Percentiles rank a stretch among this genome's conserved stretches.
phyloP scores from a whole-genome alignment of 495 filamentous ascomycete species.

The Paragyromitra xinjiangensis region DNA sequence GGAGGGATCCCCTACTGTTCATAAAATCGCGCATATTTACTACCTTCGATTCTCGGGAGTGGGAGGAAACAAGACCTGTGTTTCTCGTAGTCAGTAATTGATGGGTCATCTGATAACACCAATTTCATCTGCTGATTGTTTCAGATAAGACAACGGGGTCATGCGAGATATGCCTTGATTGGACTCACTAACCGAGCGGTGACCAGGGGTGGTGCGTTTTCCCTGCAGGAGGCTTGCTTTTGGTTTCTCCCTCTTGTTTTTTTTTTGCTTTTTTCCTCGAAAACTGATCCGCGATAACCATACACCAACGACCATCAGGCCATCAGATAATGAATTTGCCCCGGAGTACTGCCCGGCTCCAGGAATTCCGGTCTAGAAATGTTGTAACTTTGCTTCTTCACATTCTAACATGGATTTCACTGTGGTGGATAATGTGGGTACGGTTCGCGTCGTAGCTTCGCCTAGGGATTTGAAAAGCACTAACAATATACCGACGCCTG shows the following conservation, averaged over 20 bases:
- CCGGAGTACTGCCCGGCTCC: slow-evolving; percentile 11
- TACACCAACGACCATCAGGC: slow-evolving; percentile 53
- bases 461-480: neutral
- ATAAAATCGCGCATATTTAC: slow-evolving; percentile 47
- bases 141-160: slow-evolving; percentile 39
- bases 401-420: slow-evolving; percentile 12
- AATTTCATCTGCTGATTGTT: slow-evolving; percentile 41
- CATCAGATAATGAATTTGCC: slow-evolving; percentile 50
- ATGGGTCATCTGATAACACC: slow-evolving; percentile 52
- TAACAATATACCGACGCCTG: slow-evolving; percentile 12
- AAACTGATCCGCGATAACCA: slow-evolving; percentile 53
- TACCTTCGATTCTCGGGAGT: neutral
- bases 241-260: neutral
- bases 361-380: slow-evolving; percentile 2
- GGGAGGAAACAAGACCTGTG: neutral
- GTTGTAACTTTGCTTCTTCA: slow-evolving; percentile 11
- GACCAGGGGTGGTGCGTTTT: neutral
- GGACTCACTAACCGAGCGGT: slow-evolving; percentile 18
- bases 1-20: neutral
- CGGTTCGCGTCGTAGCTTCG: neutral
- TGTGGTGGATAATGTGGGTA: neutral
- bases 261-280: slow-evolving; percentile 16
- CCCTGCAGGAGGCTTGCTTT: slow-evolving; percentile 24
- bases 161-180: slow-evolving; percentile 13
- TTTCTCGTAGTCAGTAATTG: neutral